Conservation (phyloP, 106 monocot species). For the Dendrobium chrysotoxum region DNA sequence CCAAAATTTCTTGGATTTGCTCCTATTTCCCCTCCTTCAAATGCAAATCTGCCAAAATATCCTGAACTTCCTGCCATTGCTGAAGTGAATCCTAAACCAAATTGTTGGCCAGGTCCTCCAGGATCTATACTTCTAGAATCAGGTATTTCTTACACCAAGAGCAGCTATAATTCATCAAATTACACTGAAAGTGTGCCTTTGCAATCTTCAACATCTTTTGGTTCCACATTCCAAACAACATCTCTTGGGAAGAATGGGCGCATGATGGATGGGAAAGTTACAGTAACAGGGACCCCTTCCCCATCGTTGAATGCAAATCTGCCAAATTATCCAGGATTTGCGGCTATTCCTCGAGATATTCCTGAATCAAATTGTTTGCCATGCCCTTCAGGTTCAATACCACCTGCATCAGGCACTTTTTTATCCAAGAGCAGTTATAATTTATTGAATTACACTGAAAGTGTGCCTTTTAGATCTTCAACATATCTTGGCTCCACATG, state of each 20-base stretch:
- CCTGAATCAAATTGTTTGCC: neutral
- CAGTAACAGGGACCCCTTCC: neutral
- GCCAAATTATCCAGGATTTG: conserved; percentile 1
- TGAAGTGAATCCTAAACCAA: neutral
- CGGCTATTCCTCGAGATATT: neutral
- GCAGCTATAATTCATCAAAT: neutral
- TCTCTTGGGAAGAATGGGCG: neutral
- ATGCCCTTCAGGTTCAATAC: neutral
- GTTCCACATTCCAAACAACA: neutral
- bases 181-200: neutral
- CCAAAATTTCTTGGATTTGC: neutral
- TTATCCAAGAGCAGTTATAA: neutral
- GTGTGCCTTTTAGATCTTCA: neutral
- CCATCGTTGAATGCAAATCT: neutral
- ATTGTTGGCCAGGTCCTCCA: conserved; percentile 1
- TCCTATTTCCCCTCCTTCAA: neutral
- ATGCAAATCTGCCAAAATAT: neutral
- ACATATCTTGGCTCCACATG: neutral
- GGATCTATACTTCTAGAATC: neutral
- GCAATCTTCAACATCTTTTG: neutral
- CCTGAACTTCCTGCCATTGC: neutral
- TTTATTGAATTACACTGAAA: neutral
- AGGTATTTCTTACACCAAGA: neutral
- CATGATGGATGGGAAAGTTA: neutral
- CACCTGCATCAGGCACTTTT: neutral